Evolutionary conservation across 192 early-diverging fungal genomes (phyloP).

Genomic region (Backusella westeae): DNA sequence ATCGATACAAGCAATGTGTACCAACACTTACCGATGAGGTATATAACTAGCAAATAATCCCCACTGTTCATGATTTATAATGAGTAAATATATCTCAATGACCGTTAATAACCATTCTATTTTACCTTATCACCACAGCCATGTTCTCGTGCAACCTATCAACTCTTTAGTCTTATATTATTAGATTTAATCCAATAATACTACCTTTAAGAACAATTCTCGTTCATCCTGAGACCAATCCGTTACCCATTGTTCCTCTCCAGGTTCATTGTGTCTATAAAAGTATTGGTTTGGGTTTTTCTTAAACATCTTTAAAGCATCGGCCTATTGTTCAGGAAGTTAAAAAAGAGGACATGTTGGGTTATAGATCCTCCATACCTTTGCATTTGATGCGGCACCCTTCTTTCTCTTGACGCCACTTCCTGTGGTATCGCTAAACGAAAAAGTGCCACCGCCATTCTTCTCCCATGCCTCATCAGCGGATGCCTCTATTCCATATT

Average conservation of each 20-base stretch:
- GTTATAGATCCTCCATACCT: background rate
- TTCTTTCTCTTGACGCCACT: conserved; percentile 36
- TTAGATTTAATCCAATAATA: background rate
- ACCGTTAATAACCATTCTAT: background rate
- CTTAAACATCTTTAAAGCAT: conserved; percentile 65
- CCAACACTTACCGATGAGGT: conserved; percentile 42
- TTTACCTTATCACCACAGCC: conserved; percentile 61
- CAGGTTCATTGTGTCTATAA: conserved; percentile 75
- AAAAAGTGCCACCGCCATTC: conserved; percentile 74
- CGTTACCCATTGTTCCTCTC: conserved; percentile 71
- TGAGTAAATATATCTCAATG: background rate
- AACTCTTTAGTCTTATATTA: background rate
- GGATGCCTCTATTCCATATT: conserved; percentile 56
- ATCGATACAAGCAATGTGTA: background rate
- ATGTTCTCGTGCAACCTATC: conserved; percentile 42
- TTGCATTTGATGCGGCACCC: conserved; percentile 19
- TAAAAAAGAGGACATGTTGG: too few relatives aligned
- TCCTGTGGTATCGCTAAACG: conserved; percentile 64
- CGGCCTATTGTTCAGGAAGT: conserved; percentile 6
- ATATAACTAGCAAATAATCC: conserved; percentile 62
- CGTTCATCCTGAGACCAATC: conserved; percentile 72
- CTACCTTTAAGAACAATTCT: conserved; percentile 54
- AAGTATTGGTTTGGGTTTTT: conserved; percentile 83
- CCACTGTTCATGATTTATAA: conserved; percentile 33
- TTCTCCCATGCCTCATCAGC: conserved; percentile 73